phyloP scores from a whole-genome alignment of 768 basidiomycete genomes.

The Lyophyllum shimeji region DNA sequence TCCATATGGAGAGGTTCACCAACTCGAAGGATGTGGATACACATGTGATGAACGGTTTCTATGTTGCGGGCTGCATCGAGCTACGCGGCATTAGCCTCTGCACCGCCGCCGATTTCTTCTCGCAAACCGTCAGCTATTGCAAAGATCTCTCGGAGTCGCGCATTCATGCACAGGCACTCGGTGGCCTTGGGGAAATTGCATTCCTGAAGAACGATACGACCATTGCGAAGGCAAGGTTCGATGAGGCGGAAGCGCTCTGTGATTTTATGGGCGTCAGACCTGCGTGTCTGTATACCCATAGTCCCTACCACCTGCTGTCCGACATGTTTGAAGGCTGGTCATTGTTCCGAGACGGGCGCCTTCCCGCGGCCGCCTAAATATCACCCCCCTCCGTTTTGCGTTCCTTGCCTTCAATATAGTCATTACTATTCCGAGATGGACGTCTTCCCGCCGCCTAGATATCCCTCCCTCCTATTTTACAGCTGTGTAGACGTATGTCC shows the following conservation, averaged over 20 bases:
- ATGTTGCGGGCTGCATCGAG: constrained; percentile 4
- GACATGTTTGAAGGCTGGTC: no score
- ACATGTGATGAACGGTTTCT: not conserved
- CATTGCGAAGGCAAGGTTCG: not conserved
- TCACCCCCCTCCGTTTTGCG: no score
- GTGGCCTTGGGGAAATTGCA: constrained; percentile 2
- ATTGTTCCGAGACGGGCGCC: no score
- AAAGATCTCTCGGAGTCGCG: not conserved
- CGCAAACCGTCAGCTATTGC: not conserved
- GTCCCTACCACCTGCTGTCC: no score
- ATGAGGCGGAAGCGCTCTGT: not conserved
- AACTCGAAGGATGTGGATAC: not conserved
- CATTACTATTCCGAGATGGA: no score
- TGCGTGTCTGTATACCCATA: no score
- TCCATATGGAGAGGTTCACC: not conserved
- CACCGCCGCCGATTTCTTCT: not conserved
- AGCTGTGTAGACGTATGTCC: no score
- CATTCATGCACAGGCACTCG: not conserved
- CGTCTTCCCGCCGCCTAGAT: no score
- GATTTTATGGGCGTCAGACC: not conserved
- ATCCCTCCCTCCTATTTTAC: no score
- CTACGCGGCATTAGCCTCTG: not conserved
- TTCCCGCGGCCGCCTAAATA: no score
- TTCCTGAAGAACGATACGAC: not conserved
- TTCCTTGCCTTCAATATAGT: no score